Base-by-base conservation (phyloP, 164 flowering plant genomes). In the Kalanchoe fedtschenkoi region DNA sequence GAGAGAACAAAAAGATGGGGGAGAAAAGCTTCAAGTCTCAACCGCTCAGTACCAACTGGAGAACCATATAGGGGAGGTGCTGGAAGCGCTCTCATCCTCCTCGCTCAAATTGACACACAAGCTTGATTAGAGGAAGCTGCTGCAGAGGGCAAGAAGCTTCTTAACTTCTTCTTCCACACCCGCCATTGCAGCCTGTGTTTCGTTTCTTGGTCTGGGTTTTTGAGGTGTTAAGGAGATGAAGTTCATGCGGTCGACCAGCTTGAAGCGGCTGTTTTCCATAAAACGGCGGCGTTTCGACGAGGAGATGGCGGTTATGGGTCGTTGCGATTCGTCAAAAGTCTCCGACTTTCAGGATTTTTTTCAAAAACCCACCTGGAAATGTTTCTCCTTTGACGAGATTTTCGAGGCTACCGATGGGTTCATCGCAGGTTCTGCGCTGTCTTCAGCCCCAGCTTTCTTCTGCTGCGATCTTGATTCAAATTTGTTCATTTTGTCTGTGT, bases 331-430 rank as follows among this genome's bases (percentile, higher is more conserved):
- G 26, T 68, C 66, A 26, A 70, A 69, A 56, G 61, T 16, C 34
- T 60, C 65, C 61, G 46, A n/a, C 37, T 29, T 38, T 60, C 53
- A 53, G 63, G 53, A 44, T 41, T 68, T 66, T 46, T 16, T 56
- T 66, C 66, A 66, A 30, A 87, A 62, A 74, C 96, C 95, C 80
- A 73, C 80, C 24, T 92, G 92, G 88, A 87, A 67, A 81, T 89
- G 95, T 73, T 92, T 79, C 78, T 83, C 95, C n/a, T 86, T 62
- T 68, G 80, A 84, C 41, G 91, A 92, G 62, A 79, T 92, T 67
- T 81, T 64, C 68, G 69, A 66, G 41, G 96, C 98, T 70, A 92
- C 96, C 62, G 65, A 80, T 71, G 86, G 84, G 3, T 92, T 92
- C 65, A 61, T 63, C 73, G 41, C 88, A 77, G 95, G 97, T 87